These are phyloP conservation scores for Stephania japonica DNA, from an alignment of 164 flowering plant genomes.

Conservation along the genomic window DNA sequence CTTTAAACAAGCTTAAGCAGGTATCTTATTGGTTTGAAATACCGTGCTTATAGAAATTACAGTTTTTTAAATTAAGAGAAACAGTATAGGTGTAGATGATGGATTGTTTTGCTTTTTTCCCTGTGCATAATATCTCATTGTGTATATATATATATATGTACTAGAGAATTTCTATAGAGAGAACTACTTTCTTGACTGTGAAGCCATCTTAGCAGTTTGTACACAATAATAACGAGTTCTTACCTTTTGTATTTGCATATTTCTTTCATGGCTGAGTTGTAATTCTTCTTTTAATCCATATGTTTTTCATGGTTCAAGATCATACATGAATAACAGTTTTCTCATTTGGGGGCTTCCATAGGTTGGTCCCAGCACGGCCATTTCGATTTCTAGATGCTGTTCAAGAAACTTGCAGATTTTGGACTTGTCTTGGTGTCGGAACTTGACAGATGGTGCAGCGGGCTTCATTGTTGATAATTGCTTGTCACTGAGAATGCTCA, in stretches of 20 bases:
- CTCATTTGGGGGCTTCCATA: constrained; percentile 19
- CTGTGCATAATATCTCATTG: neutral
- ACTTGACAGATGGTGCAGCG: constrained; percentile 55
- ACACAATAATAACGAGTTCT: no score
- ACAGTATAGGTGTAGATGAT: neutral
- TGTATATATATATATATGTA: neutral
- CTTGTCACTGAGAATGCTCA: constrained; percentile 49
- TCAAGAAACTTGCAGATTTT: constrained; percentile 42
- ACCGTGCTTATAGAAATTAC: neutral
- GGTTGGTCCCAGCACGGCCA: constrained; percentile 60
- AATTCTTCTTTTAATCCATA: neutral
- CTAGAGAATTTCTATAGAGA: no score
- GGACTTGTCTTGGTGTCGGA: constrained; percentile 81
- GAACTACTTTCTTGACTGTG: no score
- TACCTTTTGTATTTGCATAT: no score
- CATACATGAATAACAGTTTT: neutral
- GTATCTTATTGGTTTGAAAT: constrained; percentile 27
- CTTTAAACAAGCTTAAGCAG: constrained; percentile 57
- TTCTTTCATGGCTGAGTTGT: no score
- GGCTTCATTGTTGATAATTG: constrained; percentile 86
- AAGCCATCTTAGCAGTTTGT: no score
- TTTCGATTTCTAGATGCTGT: constrained; percentile 47
- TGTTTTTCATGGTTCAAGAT: neutral
- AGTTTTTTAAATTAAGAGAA: neutral
- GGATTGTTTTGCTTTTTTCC: neutral